These are phyloP conservation scores for Mycosphaerella sp. DNA, from an alignment of 2,329 filamentous ascomycete genomes.

Conservation along the genomic window DNA sequence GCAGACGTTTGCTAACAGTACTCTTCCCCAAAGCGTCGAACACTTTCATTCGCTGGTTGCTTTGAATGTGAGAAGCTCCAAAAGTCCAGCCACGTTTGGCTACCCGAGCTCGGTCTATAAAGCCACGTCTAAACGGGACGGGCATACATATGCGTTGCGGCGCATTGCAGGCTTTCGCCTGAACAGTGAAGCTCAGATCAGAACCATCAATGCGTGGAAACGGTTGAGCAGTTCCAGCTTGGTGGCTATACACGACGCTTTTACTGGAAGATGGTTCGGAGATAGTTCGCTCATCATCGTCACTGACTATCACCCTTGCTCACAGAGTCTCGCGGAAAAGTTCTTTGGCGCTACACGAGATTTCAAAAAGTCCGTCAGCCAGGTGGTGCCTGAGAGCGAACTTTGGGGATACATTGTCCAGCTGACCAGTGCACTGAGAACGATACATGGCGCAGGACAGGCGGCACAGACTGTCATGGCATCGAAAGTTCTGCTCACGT, in stretches of 20 bases:
- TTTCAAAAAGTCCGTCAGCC: slow-evolving; percentile 5
- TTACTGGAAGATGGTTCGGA: slow-evolving; percentile 86
- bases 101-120: slow-evolving; percentile 95
- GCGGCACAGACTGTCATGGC: slow-evolving; percentile 81
- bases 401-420: slow-evolving; percentile 92
- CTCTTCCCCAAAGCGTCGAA: slow-evolving; percentile 68
- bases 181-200: slow-evolving; percentile 82
- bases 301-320: slow-evolving; percentile 85
- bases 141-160: slow-evolving; percentile 78
- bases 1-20: slow-evolving; percentile 68
- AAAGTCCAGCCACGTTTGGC: slow-evolving; percentile 72
- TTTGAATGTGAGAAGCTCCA: slow-evolving; percentile 73
- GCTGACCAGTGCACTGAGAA: slow-evolving; percentile 77
- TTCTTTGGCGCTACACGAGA: slow-evolving; percentile 50
- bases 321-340: slow-evolving; percentile 81
- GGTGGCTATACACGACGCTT: slow-evolving; percentile 82
- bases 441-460: slow-evolving; percentile 73
- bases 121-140: slow-evolving; percentile 80
- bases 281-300: slow-evolving; percentile 94
- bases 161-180: slow-evolving; percentile 83
- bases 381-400: slow-evolving; percentile 54
- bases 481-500: slow-evolving; percentile 83
- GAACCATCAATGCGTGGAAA: slow-evolving; percentile 83
- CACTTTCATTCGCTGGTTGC: slow-evolving; percentile 90
- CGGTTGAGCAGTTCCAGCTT: slow-evolving; percentile 73